phyloP scores from a whole-genome alignment of 257 asterid genomes.

The Solanum infundibuliforme region DNA sequence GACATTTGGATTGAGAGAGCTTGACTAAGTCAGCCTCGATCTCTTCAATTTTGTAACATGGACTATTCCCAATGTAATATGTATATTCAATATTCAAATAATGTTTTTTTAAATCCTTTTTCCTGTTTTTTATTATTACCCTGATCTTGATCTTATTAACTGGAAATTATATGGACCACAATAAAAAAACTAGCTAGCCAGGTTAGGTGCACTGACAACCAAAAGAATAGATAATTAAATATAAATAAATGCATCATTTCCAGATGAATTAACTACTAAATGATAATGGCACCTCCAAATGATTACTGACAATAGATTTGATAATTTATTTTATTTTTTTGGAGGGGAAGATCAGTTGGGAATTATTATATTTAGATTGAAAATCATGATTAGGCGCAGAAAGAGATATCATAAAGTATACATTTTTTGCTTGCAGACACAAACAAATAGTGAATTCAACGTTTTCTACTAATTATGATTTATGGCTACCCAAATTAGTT shows the following conservation, averaged over 20 bases:
- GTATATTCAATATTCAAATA: neutral
- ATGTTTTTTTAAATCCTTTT: neutral
- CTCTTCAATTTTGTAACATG: neutral
- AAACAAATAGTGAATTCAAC: neutral
- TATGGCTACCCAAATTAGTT: neutral
- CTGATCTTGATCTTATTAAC: neutral
- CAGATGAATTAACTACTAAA: neutral
- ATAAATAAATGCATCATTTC: neutral
- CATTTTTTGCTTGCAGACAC: too few species aligned
- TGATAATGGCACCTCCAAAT: neutral
- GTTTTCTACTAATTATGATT: neutral
- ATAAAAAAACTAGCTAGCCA: neutral
- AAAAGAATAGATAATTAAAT: neutral
- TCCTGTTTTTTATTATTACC: neutral
- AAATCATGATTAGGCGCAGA: neutral
- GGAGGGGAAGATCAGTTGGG: neutral
- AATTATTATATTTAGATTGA: neutral
- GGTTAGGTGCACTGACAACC: neutral
- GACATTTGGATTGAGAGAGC: neutral
- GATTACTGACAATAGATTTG: neutral
- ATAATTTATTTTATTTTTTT: neutral
- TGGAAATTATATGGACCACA: neutral
- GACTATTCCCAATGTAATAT: neutral
- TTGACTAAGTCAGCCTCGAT: neutral
- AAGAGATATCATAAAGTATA: too few species aligned